Conservation (phyloP, 768 basidiomycete species). For the Tylopilus cervinicoccineus region DNA sequence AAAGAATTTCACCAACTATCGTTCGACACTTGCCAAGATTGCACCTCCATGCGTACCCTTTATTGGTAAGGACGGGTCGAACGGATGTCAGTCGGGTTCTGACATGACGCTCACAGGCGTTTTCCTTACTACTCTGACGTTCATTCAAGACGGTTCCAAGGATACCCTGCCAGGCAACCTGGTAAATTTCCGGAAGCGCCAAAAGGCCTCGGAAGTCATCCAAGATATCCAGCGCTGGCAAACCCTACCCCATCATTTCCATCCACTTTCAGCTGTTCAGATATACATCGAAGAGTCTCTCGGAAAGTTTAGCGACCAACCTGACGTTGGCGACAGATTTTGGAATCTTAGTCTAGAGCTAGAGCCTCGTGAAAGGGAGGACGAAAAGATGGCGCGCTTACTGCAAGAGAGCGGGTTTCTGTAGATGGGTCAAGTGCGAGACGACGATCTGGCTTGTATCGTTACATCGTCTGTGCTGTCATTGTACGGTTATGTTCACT, state of each 20-base stretch:
- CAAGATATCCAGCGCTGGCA: slow-evolving; percentile 97
- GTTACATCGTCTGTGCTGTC: slow-evolving; percentile 3
- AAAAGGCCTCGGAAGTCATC: slow-evolving; percentile 94
- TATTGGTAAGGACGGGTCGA: slow-evolving; percentile 58
- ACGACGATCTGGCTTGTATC: slow-evolving; percentile 6
- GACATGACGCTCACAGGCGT: slow-evolving; percentile 55
- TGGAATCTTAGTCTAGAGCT: slow-evolving; percentile 84
- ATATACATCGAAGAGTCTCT: slow-evolving; percentile 78
- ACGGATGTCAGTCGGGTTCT: not conserved
- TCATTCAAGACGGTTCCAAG: slow-evolving; percentile 95
- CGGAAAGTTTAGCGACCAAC: slow-evolving; percentile 62
- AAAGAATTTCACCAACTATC: slow-evolving; percentile 93
- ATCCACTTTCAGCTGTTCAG: slow-evolving; percentile 59
- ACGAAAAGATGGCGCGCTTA: slow-evolving; percentile 92
- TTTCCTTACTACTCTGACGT: slow-evolving; percentile 94
- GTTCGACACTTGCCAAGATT: slow-evolving; percentile 74
- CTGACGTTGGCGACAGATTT: slow-evolving; percentile 69
- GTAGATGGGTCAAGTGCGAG: slow-evolving; percentile 29
- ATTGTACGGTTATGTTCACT: slow-evolving; percentile 21
- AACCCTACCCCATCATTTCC: slow-evolving; percentile 83
- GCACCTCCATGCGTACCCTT: slow-evolving; percentile 96
- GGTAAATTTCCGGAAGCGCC: slow-evolving; percentile 95
- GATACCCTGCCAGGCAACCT: slow-evolving; percentile 74
- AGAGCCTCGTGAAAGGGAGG: slow-evolving; percentile 93
- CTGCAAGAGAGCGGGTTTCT: slow-evolving; percentile 88